These are phyloP conservation scores for Chara braunii DNA, from an alignment of 139 green algal species.

Conservation along the genomic window DNA sequence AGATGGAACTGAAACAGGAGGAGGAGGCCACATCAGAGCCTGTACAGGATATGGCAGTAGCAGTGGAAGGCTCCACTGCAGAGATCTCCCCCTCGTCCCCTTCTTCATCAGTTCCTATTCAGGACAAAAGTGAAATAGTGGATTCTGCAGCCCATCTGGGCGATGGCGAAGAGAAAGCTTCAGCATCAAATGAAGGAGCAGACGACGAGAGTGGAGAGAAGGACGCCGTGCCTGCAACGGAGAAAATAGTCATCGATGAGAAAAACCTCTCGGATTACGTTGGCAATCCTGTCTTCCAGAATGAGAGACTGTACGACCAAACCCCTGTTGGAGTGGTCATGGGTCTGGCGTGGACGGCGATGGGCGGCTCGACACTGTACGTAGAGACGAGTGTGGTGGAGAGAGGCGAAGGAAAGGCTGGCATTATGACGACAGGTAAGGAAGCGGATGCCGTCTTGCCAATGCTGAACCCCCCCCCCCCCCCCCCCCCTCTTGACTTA, in stretches of 20 bases:
- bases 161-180: no score
- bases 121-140: no score
- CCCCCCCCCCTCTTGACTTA: no score
- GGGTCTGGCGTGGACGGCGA: constrained; percentile 91
- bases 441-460: no score
- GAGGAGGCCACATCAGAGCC: constrained; percentile 9
- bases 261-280: constrained; percentile 74
- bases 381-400: constrained; percentile 54
- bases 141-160: no score
- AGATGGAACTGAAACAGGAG: constrained; percentile 18
- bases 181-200: no score
- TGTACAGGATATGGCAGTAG: constrained; percentile 21
- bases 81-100: no score
- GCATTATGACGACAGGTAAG: background rate
- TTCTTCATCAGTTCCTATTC: no score
- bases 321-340: constrained; percentile 87
- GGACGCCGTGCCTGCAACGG: background rate
- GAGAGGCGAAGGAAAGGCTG: constrained; percentile 51
- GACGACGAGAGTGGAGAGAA: no score
- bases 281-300: constrained; percentile 78
- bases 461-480: no score
- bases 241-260: constrained; percentile 51
- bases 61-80: no score
- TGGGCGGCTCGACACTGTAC: constrained; percentile 73
- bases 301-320: constrained; percentile 70